Evolutionary conservation across 2,329 filamentous ascomycete species (phyloP).

Genomic region (Epichloe coenophiala): DNA sequence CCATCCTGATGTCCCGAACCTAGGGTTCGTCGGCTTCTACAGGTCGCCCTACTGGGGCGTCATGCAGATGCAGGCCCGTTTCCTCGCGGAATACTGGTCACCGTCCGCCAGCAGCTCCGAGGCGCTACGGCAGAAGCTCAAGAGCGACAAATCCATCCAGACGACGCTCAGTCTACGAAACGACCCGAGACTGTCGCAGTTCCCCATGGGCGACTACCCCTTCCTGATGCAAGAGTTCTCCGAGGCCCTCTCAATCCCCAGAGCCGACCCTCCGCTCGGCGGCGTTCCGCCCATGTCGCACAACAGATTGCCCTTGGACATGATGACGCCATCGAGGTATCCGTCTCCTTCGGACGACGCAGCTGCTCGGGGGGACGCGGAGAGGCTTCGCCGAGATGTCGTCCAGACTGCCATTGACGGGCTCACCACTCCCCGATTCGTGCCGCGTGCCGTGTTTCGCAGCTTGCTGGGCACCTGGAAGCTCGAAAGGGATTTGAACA

Average conservation of each 20-base stretch:
- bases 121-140: constrained; percentile 26
- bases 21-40: constrained; percentile 77
- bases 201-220: constrained; percentile 72
- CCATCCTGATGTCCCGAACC: constrained; percentile 43
- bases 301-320: constrained; percentile 32
- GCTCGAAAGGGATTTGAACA: constrained; percentile 42
- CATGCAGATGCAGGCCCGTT: constrained; percentile 73
- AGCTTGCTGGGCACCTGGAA: constrained; percentile 59
- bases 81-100: constrained; percentile 49
- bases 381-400: constrained; percentile 32
- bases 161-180: constrained; percentile 36
- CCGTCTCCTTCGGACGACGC: constrained; percentile 22
- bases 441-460: constrained; percentile 54
- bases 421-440: constrained; percentile 34
- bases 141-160: constrained; percentile 29
- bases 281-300: constrained; percentile 22
- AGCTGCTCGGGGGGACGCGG: constrained; percentile 24
- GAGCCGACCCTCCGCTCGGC: constrained; percentile 19
- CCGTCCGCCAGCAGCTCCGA: constrained; percentile 11
- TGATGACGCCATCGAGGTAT: constrained; percentile 45
- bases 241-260: constrained; percentile 38
- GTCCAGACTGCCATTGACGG: constrained; percentile 27
- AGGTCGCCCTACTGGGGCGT: constrained; percentile 75
- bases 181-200: constrained; percentile 47
- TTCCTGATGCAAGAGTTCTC: constrained; percentile 63